Conservation (phyloP, 2,329 filamentous ascomycete genomes). For the Ascochyta pisi region DNA sequence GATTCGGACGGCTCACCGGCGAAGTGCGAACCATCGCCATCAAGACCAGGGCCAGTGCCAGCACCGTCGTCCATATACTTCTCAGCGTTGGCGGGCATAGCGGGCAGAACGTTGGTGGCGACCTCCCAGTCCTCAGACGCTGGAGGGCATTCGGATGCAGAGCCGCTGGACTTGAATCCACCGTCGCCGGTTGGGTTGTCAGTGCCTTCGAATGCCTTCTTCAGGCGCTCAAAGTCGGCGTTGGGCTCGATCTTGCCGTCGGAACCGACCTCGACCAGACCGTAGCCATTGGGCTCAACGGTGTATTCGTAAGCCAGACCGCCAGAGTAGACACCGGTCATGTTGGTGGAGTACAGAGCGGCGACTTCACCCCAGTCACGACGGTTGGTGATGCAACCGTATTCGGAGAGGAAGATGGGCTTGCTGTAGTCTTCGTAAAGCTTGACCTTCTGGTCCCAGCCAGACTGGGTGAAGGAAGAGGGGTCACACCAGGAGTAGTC, state of each 20-base stretch:
- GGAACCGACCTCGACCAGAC: slow-evolving; percentile 71
- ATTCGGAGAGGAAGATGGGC: slow-evolving; percentile 86
- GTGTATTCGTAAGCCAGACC: slow-evolving; percentile 97
- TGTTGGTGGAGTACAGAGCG: slow-evolving; percentile 79
- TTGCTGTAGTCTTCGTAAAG: slow-evolving; percentile 47
- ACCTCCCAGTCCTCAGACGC: slow-evolving; percentile 64
- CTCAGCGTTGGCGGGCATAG: slow-evolving; percentile 62
- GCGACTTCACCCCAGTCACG: slow-evolving; percentile 82
- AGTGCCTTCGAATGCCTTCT: slow-evolving; percentile 58
- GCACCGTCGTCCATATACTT: slow-evolving; percentile 65
- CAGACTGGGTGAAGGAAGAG: slow-evolving; percentile 71
- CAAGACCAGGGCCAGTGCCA: slow-evolving; percentile 63
- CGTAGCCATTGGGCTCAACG: slow-evolving; percentile 69
- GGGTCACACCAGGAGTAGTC: slow-evolving; percentile 76
- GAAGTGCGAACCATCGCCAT: slow-evolving; percentile 53
- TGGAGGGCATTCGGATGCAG: slow-evolving; percentile 62
- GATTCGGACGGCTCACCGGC: slow-evolving; percentile 37
- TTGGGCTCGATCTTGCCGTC: slow-evolving; percentile 63
- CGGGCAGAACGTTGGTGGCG: slow-evolving; percentile 57
- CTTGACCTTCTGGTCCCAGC: slow-evolving; percentile 68
- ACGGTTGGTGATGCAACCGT: slow-evolving; percentile 82
- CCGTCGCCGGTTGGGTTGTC: slow-evolving; percentile 63
- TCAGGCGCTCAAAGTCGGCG: slow-evolving; percentile 67
- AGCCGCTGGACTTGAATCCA: slow-evolving; percentile 62
- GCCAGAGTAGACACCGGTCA: slow-evolving; percentile 91